Conservation (phyloP, 768 basidiomycete species). For the Lepiota brunneoincarnata region DNA sequence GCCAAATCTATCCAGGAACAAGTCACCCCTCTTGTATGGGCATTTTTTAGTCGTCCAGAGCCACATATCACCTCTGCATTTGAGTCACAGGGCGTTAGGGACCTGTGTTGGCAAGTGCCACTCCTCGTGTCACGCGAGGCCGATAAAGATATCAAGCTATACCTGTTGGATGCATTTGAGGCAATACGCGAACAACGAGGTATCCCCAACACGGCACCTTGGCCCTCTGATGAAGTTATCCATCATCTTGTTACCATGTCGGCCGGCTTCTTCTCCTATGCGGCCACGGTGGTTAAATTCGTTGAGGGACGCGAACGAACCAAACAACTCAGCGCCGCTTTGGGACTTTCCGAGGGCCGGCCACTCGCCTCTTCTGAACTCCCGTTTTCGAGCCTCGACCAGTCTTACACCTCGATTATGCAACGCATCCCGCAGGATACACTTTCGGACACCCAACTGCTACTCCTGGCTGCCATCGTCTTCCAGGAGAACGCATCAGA, state of each 20-base stretch:
- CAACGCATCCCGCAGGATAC: not conserved
- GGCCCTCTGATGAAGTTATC: conserved; percentile 8
- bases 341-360: not conserved
- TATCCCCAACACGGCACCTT: not conserved
- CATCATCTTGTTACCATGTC: not conserved
- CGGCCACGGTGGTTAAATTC: conserved; percentile 7
- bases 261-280: conserved; percentile 8
- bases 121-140: conserved; percentile 8
- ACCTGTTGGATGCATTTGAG: not conserved
- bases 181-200: not conserved
- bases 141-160: conserved; percentile 5
- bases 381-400: not conserved
- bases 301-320: not conserved
- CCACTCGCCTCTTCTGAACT: not conserved
- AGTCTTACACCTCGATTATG: not conserved
- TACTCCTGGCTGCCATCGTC: not conserved
- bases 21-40: not conserved
- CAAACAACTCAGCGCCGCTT: not conserved
- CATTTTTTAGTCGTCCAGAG: conserved; percentile 13
- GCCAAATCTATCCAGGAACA: not conserved
- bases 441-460: not conserved
- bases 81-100: not conserved
- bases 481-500: not conserved
- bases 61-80: conserved; percentile 2
- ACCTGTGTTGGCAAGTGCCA: not conserved